Conservation (phyloP, 176 grass and related monocot genomes). For the Carex parvula region DNA sequence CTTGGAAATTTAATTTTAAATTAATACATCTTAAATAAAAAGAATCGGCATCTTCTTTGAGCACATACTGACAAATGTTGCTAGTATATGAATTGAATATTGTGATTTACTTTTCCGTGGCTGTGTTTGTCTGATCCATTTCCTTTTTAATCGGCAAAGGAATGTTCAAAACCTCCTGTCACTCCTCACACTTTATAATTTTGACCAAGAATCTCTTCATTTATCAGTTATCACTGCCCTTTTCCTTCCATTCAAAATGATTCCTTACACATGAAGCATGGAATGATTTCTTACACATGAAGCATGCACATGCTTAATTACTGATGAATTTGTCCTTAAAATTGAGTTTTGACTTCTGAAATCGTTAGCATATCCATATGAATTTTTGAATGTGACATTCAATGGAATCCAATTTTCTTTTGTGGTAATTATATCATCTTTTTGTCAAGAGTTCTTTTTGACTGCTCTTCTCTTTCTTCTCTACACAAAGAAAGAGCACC, state of each 20-base stretch:
- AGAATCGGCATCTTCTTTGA: neutral
- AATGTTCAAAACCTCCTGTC: neutral
- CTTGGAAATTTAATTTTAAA: neutral
- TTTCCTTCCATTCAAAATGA: neutral
- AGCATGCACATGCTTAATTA: neutral
- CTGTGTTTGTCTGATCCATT: neutral
- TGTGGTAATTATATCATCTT: slow-evolving; percentile 9
- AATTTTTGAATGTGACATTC: neutral
- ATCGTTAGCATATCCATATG: neutral
- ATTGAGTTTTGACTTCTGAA: neutral
- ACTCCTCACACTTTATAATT: neutral
- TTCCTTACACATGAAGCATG: neutral
- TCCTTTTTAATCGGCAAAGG: neutral
- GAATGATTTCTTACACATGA: no score
- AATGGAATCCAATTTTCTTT: neutral
- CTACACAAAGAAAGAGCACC: neutral
- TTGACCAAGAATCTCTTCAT: slow-evolving; percentile 15
- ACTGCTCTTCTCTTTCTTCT: neutral
- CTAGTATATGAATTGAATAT: no score
- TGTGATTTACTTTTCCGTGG: neutral
- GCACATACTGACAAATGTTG: no score
- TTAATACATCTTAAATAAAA: neutral
- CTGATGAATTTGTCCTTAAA: neutral
- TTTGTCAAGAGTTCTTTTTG: neutral
- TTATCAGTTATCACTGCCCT: neutral